Conservation (phyloP, 108 stramenopile genomes). For the Parmales sp. region DNA sequence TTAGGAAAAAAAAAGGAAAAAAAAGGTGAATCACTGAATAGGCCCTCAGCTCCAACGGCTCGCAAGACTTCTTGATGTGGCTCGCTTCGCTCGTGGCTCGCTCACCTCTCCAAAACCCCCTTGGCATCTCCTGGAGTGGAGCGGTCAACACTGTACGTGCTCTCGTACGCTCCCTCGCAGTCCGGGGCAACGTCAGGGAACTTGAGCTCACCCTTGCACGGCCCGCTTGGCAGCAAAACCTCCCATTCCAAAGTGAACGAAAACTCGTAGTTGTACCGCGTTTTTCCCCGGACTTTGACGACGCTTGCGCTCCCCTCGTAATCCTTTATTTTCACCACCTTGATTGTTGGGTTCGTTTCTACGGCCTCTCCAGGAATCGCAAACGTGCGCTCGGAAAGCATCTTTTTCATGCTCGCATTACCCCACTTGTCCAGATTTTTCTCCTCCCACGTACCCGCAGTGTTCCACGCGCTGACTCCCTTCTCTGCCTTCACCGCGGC, state of each 20-base stretch:
- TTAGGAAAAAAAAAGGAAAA: too few relatives aligned
- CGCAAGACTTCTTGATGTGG: too few relatives aligned
- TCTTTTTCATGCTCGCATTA: slow-evolving; percentile 45
- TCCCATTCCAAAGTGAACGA: slow-evolving; percentile 29
- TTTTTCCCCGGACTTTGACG: slow-evolving; percentile 79
- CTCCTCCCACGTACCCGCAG: slow-evolving; percentile 88
- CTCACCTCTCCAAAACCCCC: neutral
- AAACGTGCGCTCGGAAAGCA: slow-evolving; percentile 1
- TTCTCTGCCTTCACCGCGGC: slow-evolving; percentile 13
- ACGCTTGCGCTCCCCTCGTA: slow-evolving; percentile 72
- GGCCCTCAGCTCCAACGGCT: too few relatives aligned
- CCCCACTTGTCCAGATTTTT: slow-evolving; percentile 74
- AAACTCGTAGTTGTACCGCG: slow-evolving; percentile 81
- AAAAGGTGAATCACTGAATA: too few relatives aligned
- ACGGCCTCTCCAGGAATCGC: neutral
- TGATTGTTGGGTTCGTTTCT: neutral
- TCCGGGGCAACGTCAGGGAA: slow-evolving; percentile 25
- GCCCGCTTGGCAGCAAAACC: slow-evolving; percentile 18
- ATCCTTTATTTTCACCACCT: slow-evolving; percentile 24
- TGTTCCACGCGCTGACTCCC: slow-evolving; percentile 55
- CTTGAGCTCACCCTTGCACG: slow-evolving; percentile 17
- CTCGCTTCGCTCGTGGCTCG: neutral
- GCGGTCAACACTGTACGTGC: too few relatives aligned
- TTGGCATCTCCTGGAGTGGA: neutral
- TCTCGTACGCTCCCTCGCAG: slow-evolving; percentile 19